Evolutionary conservation across 1,284 basidiomycete genomes (phyloP).

Genomic region (Rhizopogon parksii): DNA sequence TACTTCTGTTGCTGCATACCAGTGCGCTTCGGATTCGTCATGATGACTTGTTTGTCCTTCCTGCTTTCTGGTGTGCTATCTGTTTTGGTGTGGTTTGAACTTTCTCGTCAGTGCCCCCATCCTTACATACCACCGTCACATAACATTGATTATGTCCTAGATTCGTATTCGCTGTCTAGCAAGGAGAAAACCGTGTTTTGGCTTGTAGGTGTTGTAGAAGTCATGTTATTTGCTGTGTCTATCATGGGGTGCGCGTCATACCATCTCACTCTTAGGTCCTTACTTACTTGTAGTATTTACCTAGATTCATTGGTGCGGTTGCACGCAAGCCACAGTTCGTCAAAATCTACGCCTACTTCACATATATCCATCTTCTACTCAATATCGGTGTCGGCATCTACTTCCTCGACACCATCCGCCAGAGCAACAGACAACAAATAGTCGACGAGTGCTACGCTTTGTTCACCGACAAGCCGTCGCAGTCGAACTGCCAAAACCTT

Average conservation of each 20-base stretch:
- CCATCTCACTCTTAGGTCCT: background rate
- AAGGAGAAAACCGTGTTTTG: slow-evolving; percentile 39
- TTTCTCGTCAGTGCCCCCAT: slow-evolving; percentile 37
- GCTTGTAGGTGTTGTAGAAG: slow-evolving; percentile 44
- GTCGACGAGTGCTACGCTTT: slow-evolving; percentile 39
- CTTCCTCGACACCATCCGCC: slow-evolving; percentile 44
- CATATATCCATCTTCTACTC: slow-evolving; percentile 52
- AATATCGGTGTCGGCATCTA: slow-evolving; percentile 48
- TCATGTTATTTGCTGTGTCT: slow-evolving; percentile 44
- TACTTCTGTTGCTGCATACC: slow-evolving; percentile 60
- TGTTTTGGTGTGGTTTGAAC: slow-evolving; percentile 52
- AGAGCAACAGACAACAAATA: slow-evolving; percentile 37
- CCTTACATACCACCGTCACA: slow-evolving; percentile 2
- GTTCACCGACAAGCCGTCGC: slow-evolving; percentile 34
- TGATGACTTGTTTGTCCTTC: slow-evolving; percentile 46
- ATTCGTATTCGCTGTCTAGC: slow-evolving; percentile 30
- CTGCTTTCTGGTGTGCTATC: slow-evolving; percentile 45
- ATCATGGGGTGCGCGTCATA: slow-evolving; percentile 41
- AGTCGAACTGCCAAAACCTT: slow-evolving; percentile 39
- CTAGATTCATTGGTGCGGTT: slow-evolving; percentile 52
- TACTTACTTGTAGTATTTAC: slow-evolving; percentile 4
- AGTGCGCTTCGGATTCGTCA: slow-evolving; percentile 53
- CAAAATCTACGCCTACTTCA: slow-evolving; percentile 47
- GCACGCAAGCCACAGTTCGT: slow-evolving; percentile 56
- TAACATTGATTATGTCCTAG: slow-evolving; percentile 8